These are phyloP conservation scores for Musa beccarii DNA, from an alignment of 176 grass and related monocot species.

Conservation along the genomic window DNA sequence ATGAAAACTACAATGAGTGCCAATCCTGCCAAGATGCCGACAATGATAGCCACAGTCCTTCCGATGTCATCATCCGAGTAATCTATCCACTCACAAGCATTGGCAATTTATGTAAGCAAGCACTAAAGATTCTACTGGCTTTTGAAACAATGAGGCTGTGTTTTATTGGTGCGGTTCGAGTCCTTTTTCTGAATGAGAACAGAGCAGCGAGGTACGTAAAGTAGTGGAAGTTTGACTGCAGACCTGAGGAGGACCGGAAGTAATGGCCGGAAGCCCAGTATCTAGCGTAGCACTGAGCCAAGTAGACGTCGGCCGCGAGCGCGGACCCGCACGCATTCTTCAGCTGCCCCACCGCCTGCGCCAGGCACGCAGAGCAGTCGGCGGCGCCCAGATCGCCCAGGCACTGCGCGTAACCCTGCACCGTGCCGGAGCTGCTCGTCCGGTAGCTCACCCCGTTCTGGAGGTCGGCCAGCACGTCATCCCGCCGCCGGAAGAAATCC, in stretches of 20 bases:
- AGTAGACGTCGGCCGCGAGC: conserved; percentile 67
- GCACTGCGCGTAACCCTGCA: conserved; percentile 81
- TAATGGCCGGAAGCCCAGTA: conserved; percentile 84
- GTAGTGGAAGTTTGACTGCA: not conserved
- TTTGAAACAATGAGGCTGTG: too few relatives aligned
- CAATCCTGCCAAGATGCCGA: conserved; percentile 71
- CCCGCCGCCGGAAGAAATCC: conserved; percentile 47
- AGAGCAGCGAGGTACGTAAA: not conserved
- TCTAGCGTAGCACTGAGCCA: conserved; percentile 87
- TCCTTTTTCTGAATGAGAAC: too few relatives aligned
- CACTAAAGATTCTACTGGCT: not conserved
- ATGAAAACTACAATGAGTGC: conserved; percentile 73
- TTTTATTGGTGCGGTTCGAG: too few relatives aligned
- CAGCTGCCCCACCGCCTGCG: conserved; percentile 69
- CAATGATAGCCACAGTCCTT: conserved; percentile 62
- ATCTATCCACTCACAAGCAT: conserved; percentile 26
- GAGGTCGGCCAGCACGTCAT: conserved; percentile 48
- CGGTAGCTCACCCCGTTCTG: conserved; percentile 42
- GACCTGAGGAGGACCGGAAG: conserved; percentile 55
- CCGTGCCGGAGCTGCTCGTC: conserved; percentile 38
- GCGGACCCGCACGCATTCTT: conserved; percentile 63
- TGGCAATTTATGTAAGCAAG: not conserved
- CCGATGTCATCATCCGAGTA: conserved; percentile 67
- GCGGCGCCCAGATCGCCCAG: conserved; percentile 58
- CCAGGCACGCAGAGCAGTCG: conserved; percentile 66